Percentiles rank a stretch among this genome's conserved stretches.
phyloP scores from a whole-genome alignment of 83 land plant species.

The Picea abies region DNA sequence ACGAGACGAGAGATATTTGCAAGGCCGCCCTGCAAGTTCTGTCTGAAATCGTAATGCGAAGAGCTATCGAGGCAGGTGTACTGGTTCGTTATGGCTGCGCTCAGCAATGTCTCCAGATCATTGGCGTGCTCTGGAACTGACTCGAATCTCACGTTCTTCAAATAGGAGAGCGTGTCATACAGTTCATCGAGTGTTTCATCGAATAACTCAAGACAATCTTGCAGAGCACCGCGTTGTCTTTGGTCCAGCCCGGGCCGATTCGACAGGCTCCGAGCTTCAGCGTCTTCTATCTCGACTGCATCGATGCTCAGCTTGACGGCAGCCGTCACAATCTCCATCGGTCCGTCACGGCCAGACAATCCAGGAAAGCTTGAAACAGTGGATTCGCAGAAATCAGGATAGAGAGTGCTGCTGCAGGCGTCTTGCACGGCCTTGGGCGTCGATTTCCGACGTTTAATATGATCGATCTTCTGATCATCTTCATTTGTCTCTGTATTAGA shows the following conservation, averaged over 20 bases:
- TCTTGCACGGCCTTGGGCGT: too few relatives aligned
- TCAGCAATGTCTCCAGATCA: slow-evolving; percentile 14
- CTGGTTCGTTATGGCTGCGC: slow-evolving; percentile 27
- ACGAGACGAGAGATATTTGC: slow-evolving; percentile 16
- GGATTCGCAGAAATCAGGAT: slow-evolving; percentile 31
- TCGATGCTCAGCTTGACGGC: neutral
- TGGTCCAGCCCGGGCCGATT: neutral
- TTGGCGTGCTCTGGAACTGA: neutral
- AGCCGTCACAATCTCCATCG: neutral
- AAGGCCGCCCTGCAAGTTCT: neutral
- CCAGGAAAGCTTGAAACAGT: slow-evolving; percentile 13
- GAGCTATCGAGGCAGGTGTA: slow-evolving; percentile 30
- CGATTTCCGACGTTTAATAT: too few relatives aligned
- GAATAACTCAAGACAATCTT: slow-evolving; percentile 12
- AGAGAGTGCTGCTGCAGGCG: slow-evolving; percentile 45
- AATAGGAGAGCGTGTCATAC: neutral
- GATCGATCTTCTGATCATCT: too few relatives aligned
- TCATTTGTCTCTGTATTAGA: too few relatives aligned
- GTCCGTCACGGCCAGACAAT: neutral
- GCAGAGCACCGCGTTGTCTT: neutral
- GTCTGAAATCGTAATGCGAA: neutral
- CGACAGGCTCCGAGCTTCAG: neutral
- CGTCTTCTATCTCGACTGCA: neutral
- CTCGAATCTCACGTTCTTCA: neutral
- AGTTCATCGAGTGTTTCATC: slow-evolving; percentile 40